phyloP scores from a whole-genome alignment of 2,329 filamentous ascomycete species.

The Claviceps africana region DNA sequence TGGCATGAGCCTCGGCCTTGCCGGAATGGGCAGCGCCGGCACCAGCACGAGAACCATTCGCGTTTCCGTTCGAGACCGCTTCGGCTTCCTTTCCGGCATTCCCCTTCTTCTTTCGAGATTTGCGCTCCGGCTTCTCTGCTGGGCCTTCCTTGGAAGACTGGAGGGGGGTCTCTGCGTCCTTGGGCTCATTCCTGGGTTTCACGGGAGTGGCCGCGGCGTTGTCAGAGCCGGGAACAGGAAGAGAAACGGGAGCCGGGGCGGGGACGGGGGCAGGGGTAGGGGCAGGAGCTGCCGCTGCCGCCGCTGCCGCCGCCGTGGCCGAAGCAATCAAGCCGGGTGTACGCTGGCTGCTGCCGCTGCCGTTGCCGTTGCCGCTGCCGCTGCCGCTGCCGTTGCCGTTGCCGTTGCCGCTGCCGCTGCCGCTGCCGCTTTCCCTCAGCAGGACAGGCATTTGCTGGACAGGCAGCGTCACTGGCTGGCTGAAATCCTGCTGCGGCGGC shows the following conservation, averaged over 20 bases:
- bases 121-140: conserved; percentile 48
- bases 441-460: background rate
- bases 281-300: background rate
- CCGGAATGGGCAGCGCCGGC: conserved; percentile 9
- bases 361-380: conserved; percentile 6
- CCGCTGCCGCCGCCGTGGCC: background rate
- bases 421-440: no score
- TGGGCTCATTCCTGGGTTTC: conserved; percentile 30
- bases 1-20: conserved; percentile 16
- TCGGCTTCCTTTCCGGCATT: conserved; percentile 28
- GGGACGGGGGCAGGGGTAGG: background rate
- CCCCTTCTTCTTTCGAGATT: conserved; percentile 55
- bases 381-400: background rate
- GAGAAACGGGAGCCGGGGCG: background rate
- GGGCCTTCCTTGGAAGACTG: conserved; percentile 24
- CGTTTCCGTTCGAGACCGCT: conserved; percentile 27
- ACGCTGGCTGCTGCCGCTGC: conserved; percentile 17
- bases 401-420: conserved; percentile 10
- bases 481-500: conserved; percentile 25
- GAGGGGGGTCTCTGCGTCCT: conserved; percentile 32
- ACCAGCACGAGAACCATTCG: conserved; percentile 18
- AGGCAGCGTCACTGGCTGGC: conserved; percentile 9
- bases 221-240: background rate
- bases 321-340: conserved; percentile 14
- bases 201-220: conserved; percentile 13